A percentile compares a stretch with the other conserved stretches of the same genome.
Evolutionary conservation across 345 rosid species (phyloP).

Genomic region (Eutrema heterophyllum): DNA sequence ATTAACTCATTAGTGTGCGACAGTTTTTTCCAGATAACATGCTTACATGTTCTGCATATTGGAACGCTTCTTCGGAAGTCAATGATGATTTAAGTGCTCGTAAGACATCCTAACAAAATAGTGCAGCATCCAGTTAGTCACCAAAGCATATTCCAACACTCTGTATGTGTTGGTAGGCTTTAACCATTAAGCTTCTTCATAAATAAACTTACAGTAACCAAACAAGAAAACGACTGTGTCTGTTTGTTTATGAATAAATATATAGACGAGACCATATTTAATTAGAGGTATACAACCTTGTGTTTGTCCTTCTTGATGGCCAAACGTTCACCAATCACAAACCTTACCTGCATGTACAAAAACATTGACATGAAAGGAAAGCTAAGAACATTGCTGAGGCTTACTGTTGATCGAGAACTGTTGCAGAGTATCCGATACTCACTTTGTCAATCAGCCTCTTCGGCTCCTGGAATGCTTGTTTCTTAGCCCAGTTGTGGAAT

Average conservation of each 20-base stretch:
- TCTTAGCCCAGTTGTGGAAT: conserved; percentile 95
- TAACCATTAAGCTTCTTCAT: neutral
- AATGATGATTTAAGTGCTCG: conserved; percentile 58
- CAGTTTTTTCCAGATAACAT: neutral
- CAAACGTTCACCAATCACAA: conserved; percentile 84
- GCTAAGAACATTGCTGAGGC: conserved; percentile 10
- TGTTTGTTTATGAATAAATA: neutral
- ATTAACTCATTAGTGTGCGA: neutral
- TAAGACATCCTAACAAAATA: conserved; percentile 61
- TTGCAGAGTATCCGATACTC: conserved; percentile 16
- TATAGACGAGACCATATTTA: neutral
- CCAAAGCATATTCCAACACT: conserved; percentile 1
- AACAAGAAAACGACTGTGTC: neutral
- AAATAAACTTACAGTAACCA: neutral
- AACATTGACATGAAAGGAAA: conserved; percentile 5
- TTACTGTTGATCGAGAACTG: neutral
- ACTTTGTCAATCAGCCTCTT: conserved; percentile 86
- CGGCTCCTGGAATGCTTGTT: conserved; percentile 79
- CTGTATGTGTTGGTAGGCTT: neutral
- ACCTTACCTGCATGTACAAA: conserved; percentile 53
- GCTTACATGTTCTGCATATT: conserved; percentile 87
- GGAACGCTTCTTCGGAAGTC: conserved; percentile 61
- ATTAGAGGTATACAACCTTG: conserved; percentile 47
- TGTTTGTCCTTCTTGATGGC: conserved; percentile 68
- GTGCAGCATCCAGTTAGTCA: conserved; percentile 10